These are phyloP conservation scores for Paratrypanosoma confusum DNA, from an alignment of 208 protist genomes.

Conservation along the genomic window DNA sequence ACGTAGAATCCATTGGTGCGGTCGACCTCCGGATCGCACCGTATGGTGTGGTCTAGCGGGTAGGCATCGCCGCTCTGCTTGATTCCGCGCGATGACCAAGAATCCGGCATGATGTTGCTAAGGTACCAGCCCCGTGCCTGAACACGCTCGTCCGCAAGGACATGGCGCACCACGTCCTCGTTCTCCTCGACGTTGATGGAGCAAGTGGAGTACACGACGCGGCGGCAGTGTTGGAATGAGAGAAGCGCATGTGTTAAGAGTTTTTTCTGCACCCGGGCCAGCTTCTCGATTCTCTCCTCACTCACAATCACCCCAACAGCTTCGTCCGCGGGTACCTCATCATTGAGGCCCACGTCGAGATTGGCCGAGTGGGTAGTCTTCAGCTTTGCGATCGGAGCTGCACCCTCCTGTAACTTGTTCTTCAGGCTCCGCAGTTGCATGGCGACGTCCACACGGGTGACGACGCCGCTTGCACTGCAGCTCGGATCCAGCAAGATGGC, in stretches of 20 bases:
- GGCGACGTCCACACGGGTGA: conserved; percentile 74
- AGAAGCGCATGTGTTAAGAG: conserved; percentile 77
- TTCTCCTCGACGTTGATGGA: conserved; percentile 85
- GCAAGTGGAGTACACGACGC: conserved; percentile 89
- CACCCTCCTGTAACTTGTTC: conserved; percentile 6
- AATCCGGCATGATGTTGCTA: conserved; percentile 70
- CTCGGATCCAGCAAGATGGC: conserved; percentile 87
- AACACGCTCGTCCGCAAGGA: conserved; percentile 62
- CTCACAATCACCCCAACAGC: conserved; percentile 19
- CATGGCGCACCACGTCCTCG: conserved; percentile 77
- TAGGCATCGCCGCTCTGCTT: conserved; percentile 11
- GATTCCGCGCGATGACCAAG: conserved; percentile 46
- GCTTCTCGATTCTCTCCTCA: conserved; percentile 55
- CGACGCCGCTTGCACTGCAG: conserved; percentile 84
- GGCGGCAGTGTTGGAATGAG: conserved; percentile 78
- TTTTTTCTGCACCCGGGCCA: conserved; percentile 78
- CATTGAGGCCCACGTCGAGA: conserved; percentile 8
- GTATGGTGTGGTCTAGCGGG: conserved; percentile 71
- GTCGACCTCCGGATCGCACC: conserved; percentile 60
- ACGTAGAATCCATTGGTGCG: conserved; percentile 84
- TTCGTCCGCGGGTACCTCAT: background rate
- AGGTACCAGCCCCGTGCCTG: conserved; percentile 62
- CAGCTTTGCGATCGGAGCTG: background rate
- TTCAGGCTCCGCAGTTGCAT: conserved; percentile 18
- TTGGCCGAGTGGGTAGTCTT: background rate